These are phyloP conservation scores for Antrodiella citrinella DNA, from an alignment of 768 basidiomycete genomes.

Conservation along the genomic window DNA sequence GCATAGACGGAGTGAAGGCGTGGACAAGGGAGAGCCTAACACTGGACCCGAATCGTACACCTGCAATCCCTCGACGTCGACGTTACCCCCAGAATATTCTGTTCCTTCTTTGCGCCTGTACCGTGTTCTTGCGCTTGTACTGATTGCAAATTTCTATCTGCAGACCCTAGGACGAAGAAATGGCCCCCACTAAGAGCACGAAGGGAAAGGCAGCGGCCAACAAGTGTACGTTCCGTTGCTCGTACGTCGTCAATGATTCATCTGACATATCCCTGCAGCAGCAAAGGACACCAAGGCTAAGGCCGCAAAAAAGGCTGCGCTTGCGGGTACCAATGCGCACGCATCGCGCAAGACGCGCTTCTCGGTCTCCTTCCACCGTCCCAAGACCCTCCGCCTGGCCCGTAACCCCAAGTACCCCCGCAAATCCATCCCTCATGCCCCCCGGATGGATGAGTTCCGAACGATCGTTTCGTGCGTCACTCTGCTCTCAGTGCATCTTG, in stretches of 20 bases:
- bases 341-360: slow-evolving; percentile 73
- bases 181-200: slow-evolving; percentile 63
- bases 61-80: no score
- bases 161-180: no score
- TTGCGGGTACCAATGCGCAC: slow-evolving; percentile 78
- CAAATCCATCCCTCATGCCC: slow-evolving; percentile 86
- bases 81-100: no score
- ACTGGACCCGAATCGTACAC: no score
- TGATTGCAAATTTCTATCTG: no score
- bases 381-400: slow-evolving; percentile 81
- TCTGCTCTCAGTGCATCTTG: neutral
- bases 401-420: slow-evolving; percentile 93
- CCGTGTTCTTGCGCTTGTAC: no score
- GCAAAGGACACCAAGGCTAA: slow-evolving; percentile 65
- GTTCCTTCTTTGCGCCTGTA: no score
- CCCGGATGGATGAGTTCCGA: slow-evolving; percentile 95
- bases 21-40: no score
- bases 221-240: slow-evolving; percentile 30
- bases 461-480: slow-evolving; percentile 78
- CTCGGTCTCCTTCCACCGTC: slow-evolving; percentile 91
- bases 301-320: slow-evolving; percentile 92
- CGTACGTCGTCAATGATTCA: neutral
- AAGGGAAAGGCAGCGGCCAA: slow-evolving; percentile 53
- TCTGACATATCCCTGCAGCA: neutral
- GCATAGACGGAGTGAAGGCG: neutral